A percentile compares a stretch with the other conserved stretches of the same genome.
Conservation (phyloP, 306 rosid genomes). For the Mimosa pudica region DNA sequence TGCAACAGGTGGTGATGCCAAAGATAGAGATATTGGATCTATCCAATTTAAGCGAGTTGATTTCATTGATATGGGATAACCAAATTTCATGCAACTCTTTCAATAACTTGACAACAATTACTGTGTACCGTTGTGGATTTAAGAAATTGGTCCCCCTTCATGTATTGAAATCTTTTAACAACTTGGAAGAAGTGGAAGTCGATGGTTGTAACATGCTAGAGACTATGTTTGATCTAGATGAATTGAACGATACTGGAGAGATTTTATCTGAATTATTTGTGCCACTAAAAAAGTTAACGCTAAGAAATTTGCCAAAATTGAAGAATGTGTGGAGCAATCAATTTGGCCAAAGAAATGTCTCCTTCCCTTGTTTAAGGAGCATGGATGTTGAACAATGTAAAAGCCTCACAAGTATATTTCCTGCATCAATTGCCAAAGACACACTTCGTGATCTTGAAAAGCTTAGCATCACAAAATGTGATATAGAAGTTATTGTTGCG, state of each 20-base stretch:
- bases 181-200: neutral
- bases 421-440: neutral
- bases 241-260: neutral
- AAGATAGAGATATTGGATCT: neutral
- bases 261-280: neutral
- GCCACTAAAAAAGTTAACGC: neutral
- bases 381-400: neutral
- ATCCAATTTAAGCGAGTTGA: neutral
- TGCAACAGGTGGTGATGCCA: neutral
- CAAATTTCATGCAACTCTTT: neutral
- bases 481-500: neutral
- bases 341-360: neutral
- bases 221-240: slow-evolving; percentile 4
- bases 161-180: neutral
- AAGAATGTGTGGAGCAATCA: neutral
- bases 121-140: neutral
- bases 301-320: neutral
- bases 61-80: neutral
- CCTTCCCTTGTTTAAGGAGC: neutral
- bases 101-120: neutral
- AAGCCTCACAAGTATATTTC: neutral
- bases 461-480: rapidly evolving
- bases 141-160: neutral
- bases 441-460: neutral
- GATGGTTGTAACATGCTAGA: neutral